Percentiles rank a stretch among this genome's conserved stretches.
Evolutionary conservation across 768 basidiomycete species (phyloP).

Genomic region (Tulasnella sp.): DNA sequence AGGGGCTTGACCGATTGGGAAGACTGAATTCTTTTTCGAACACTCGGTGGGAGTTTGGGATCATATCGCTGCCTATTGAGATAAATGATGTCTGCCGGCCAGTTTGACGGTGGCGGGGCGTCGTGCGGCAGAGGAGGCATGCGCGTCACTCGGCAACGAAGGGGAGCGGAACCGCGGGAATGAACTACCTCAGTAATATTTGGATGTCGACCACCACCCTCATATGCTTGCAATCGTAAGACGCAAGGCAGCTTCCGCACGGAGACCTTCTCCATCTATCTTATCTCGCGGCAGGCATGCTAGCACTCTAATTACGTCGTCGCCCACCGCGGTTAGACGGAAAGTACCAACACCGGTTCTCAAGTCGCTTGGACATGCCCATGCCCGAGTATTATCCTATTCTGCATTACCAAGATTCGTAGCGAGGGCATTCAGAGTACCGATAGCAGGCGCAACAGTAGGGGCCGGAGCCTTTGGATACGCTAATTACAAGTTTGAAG

Average conservation of each 20-base stretch:
- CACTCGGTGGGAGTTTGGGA: slow-evolving; percentile 51
- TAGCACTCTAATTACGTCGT: slow-evolving; percentile 8
- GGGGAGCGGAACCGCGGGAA: slow-evolving; percentile 5
- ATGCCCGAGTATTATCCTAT: slow-evolving; percentile 76
- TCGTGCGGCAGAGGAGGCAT: slow-evolving; percentile 9
- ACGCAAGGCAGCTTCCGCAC: slow-evolving; percentile 14
- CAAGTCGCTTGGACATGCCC: slow-evolving; percentile 54
- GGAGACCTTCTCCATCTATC: not conserved
- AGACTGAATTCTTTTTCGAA: slow-evolving; percentile 36
- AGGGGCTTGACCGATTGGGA: slow-evolving; percentile 27
- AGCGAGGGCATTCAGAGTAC: slow-evolving; percentile 80
- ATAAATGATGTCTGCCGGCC: slow-evolving; percentile 57
- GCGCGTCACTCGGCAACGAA: not conserved
- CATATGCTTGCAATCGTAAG: slow-evolving; percentile 18
- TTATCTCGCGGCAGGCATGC: slow-evolving; percentile 5
- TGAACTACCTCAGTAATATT: slow-evolving; percentile 9
- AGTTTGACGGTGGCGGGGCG: slow-evolving; percentile 40
- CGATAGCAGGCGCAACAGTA: slow-evolving; percentile 81
- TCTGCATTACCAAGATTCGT: slow-evolving; percentile 85
- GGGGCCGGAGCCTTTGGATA: slow-evolving; percentile 91
- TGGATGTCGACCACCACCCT: slow-evolving; percentile 21
- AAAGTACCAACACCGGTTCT: not conserved
- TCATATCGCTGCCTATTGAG: slow-evolving; percentile 53
- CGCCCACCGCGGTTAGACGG: not conserved
- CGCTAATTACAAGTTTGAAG: slow-evolving; percentile 95